phyloP scores from a whole-genome alignment of 306 rosid species.

The Cucurbita maxima region DNA sequence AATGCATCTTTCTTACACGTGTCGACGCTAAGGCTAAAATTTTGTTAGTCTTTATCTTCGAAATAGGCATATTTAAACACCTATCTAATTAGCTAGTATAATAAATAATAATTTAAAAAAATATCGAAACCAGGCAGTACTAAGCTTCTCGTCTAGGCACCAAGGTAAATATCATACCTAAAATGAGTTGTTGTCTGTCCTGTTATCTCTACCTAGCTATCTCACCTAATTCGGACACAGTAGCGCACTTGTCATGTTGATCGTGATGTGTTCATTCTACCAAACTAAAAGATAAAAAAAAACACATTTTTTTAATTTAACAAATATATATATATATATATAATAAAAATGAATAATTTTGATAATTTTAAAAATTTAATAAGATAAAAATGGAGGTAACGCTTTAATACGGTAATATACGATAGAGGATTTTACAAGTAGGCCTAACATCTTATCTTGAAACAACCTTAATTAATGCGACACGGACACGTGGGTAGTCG shows the following conservation, averaged over 20 bases:
- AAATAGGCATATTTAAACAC: background rate
- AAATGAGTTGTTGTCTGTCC: background rate
- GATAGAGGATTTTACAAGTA: background rate
- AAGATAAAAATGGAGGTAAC: too few species aligned
- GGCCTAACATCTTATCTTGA: background rate
- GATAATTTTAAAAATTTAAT: too few species aligned
- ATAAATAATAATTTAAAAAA: background rate
- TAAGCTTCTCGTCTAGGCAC: background rate
- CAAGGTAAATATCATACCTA: background rate
- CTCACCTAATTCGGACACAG: background rate
- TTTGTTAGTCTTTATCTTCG: background rate
- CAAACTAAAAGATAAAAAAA: background rate
- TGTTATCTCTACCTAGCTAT: background rate
- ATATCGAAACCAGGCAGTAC: too few species aligned
- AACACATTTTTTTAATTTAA: too few species aligned
- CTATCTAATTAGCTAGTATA: background rate
- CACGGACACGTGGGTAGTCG: slow-evolving; percentile 3
- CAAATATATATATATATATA: too few species aligned
- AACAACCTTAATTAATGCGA: slow-evolving; percentile 13
- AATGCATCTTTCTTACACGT: background rate
- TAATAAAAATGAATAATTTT: too few species aligned
- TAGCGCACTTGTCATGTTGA: background rate
- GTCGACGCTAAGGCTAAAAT: background rate
- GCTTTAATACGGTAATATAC: too few species aligned
- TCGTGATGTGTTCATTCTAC: background rate